Base-by-base conservation (phyloP, 228 moss, liverwort and hornwort species). In the Sphagnum fallax region DNA sequence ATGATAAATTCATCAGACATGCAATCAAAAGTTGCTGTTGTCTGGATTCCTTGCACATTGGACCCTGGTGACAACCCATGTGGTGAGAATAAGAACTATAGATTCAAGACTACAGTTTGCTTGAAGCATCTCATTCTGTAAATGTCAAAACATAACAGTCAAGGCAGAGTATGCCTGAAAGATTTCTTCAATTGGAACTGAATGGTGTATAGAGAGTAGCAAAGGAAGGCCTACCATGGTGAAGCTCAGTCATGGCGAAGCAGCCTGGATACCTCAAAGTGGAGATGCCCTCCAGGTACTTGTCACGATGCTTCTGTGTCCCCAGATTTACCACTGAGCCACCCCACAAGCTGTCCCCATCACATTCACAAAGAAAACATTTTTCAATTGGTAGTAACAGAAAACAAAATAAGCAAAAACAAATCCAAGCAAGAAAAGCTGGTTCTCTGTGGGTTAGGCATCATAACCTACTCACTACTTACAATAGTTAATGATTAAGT, bases 231-330 rank as follows among this genome's bases (percentile, higher is more conserved):
- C 32, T 65, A 89, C 92, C 92, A 75, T 92, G 92, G 78, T 92
- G 92, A 14, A 92, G 92, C 78, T 92, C 92, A 48, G 92, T 92
- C 92, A 92, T 92, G 11, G 92, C 92, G 74, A 92, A 92, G 81
- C 92, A 92, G 55, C 92, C 92, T 66, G 87, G 87, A 71, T 85
- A 92, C 53, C 71, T 85, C 75, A 92, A 69, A 76, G 80, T 92
- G 59, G 79, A 76, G 65, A 92, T 92, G 81, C 87, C 89, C 13
- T 84, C 83, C 70, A 85, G 71, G 66, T 87, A 92, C 66, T 87
- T 89, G 62, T 92, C 87, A 66, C 71, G 75, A 66, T 92, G 92
- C 76, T 89, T 92, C 81, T 92, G 78, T 53, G 92, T 92, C 62
- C 92, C 89, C 73, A 92, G 16, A 80, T 92, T 92, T 69, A 81